Evolutionary conservation across 1,139 yeast genomes (phyloP).

Genomic region (Arxiozyma slooffiae): DNA sequence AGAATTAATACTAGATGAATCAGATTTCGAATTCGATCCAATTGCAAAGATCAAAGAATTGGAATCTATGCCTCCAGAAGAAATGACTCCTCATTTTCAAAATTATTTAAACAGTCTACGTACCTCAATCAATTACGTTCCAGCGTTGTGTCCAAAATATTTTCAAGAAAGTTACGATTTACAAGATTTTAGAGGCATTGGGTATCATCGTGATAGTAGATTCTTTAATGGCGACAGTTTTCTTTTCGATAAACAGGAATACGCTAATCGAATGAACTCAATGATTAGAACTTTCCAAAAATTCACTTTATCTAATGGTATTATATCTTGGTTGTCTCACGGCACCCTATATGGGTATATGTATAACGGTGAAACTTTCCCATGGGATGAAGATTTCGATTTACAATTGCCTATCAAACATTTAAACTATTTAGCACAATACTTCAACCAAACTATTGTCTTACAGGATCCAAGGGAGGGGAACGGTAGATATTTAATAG

Average conservation of each 20-base stretch:
- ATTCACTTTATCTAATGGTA: constrained; percentile 44
- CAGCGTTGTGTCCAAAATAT: constrained; percentile 6
- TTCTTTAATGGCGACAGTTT: constrained; percentile 49
- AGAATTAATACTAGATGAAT: constrained; percentile 13
- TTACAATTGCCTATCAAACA: constrained; percentile 59
- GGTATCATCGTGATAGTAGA: constrained; percentile 63
- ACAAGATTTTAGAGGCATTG: constrained; percentile 16
- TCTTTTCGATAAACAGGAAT: constrained; percentile 30
- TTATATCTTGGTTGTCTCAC: constrained; percentile 55
- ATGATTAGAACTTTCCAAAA: constrained; percentile 50
- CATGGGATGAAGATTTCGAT: constrained; percentile 67
- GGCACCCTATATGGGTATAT: constrained; percentile 63
- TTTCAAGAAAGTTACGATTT: constrained; percentile 2
- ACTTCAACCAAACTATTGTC: constrained; percentile 45
- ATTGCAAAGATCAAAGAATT: constrained; percentile 19
- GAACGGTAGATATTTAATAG: constrained; percentile 46
- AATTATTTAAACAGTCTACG: constrained; percentile 22
- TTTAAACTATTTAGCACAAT: constrained; percentile 41
- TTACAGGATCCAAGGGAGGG: constrained; percentile 59
- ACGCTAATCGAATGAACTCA: constrained; percentile 42
- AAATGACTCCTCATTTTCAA: constrained; percentile 14
- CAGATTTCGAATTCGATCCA: constrained; percentile 25
- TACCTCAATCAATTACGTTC: constrained; percentile 12
- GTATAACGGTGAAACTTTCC: constrained; percentile 58
- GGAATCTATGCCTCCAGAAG: constrained; percentile 6